Evolutionary conservation across 306 rosid species (phyloP), one percentile per base, ranked within the genome.

Genomic region (Rosa persica): DNA sequence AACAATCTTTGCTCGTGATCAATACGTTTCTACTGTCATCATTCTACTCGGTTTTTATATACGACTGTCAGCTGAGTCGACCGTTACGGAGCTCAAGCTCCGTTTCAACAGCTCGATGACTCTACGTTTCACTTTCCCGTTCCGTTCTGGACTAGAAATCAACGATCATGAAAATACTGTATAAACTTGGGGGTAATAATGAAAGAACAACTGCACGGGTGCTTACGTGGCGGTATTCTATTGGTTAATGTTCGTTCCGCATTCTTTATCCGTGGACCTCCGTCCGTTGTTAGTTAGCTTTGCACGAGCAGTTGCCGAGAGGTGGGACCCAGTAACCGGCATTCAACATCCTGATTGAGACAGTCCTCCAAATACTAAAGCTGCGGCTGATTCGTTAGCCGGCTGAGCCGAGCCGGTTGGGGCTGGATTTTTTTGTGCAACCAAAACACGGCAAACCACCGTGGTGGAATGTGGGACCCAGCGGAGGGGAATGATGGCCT

Each of bases 391-490:
- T 62, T 25, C 1, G 0, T 27, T n/a, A 25, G 42, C 70, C 10
- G 80, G 78, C 79, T 76, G 81, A 78, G 76, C 81, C 17, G 76
- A 74, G 67, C 12, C 16, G 12, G 8, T 4, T 62, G 6, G 5
- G 3, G 6, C 22, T 3, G n/a, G 20, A 1, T 30, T 30, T 30
- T 30, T 30, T 5, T 34, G n/a, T 61, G 8, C 20, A 5, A 2
- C 15, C 3, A 17, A 44, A 43, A 11, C 67, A 39, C 27, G 57
- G 66, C 30, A 42, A 9, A 25, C 20, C 1, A 4, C 15, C 16
- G 60, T 70, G 79, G 88, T 85, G 82, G 85, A 74, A 78, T 25
- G 86, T 69, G 90, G 93, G 93, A 58, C 88, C 93, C 85, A 54
- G 0, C 0, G 5, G 20, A 12, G 15, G n/a, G 60, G 51, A 79